A percentile compares a stretch with the other conserved stretches of the same genome.
Evolutionary conservation across 2,329 filamentous ascomycete species (phyloP).

Genomic region (Cladosporium sphaerospermum): DNA sequence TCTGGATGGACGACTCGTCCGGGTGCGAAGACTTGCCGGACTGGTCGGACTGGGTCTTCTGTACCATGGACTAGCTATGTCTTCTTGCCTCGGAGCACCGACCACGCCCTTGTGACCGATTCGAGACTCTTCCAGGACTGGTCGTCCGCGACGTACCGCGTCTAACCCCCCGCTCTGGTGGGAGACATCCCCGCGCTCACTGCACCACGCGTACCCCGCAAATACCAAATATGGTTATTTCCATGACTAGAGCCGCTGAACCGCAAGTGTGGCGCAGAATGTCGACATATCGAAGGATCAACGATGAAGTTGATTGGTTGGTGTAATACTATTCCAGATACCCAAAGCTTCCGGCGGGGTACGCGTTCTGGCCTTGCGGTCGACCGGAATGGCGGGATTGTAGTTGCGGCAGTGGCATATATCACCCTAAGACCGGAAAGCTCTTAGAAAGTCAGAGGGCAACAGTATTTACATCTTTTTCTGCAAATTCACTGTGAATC

Average conservation of each 20-base stretch:
- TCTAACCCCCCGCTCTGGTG: no score
- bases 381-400: slow-evolving; percentile 5
- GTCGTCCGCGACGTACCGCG: no score
- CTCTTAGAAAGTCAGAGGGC: no score
- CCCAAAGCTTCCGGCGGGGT: slow-evolving; percentile 4
- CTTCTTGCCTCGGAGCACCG: no score
- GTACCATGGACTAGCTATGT: no score
- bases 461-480: no score
- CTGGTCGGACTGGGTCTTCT: no score
- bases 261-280: neutral
- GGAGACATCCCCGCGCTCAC: neutral
- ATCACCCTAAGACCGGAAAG: neutral
- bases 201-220: neutral
- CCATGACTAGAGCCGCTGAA: slow-evolving; percentile 1
- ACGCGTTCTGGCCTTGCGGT: slow-evolving; percentile 7
- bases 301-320: neutral
- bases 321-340: neutral
- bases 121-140: no score
- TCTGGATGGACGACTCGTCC: no score
- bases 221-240: slow-evolving; percentile 7
- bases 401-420: neutral
- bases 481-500: neutral
- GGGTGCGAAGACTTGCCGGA: no score
- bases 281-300: neutral
- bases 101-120: no score